Evolutionary conservation across 2,329 filamentous ascomycete species (phyloP), one percentile per base, ranked within the genome.

Genomic region (Aspergillus intermedius): DNA sequence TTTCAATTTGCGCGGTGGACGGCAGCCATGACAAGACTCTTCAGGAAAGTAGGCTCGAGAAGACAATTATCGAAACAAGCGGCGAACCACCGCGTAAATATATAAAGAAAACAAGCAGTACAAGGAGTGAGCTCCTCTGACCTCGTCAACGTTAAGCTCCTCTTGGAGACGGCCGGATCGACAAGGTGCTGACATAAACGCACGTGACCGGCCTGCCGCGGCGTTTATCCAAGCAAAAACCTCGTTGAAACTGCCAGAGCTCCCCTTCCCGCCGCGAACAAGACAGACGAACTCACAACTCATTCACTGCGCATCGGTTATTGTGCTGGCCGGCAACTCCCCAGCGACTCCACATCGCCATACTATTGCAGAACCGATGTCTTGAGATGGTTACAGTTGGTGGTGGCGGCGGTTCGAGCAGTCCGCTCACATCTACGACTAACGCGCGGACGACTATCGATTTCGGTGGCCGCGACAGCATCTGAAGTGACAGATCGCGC

Each of bases 301-400:
- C 50, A 47, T 53, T 49, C 48, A 47, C 48, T 53, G 46, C 57
- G 44, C 52, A 50, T 49, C 48, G 50, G 35, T 42, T 42, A 45
- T 28, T 41, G 19, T 10, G 49, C 49, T 44, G 41, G 42, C 32
- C 37, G 34, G 42, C 28, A 40, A 46, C 40, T 40, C 28, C 39
- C 19, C 48, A 4, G 32, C 45, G 19, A 45, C 3, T 12, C 10
- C 17, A 40, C 3, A 22, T 12, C 17, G 10, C 37, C 8, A 22
- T 40, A 19, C 10, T 21, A 21, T 9, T 12, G 37, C 51, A 44
- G 37, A 44, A 42, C 43, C 42, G 51, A 49, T 49, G 40, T 58
- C 56, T 50, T 69, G 67, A 69, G 57, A 70, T 70, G 67, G 58
- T 70, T 59, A 65, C 57, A 61, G 51, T 52, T 62, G 59, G 60